Conservation (phyloP, 306 rosid species). For the Malus orientalis region DNA sequence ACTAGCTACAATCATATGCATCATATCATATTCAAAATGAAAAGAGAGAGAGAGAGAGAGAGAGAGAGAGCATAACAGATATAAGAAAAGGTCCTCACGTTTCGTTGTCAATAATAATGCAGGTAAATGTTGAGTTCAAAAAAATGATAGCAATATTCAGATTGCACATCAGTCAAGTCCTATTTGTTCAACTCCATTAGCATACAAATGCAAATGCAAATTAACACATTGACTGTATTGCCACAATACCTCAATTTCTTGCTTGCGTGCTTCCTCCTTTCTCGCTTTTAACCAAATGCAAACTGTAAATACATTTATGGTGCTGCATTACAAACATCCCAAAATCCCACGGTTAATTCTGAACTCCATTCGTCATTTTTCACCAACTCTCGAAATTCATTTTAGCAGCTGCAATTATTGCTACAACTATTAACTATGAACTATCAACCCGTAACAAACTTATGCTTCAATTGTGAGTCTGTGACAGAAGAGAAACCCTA, state of each 20-base stretch:
- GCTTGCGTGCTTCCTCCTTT: constrained; percentile 75
- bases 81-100: constrained; percentile 43
- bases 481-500: too few relatives aligned
- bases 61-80: not conserved
- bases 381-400: constrained; percentile 1
- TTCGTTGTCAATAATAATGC: constrained; percentile 72
- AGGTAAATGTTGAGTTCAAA: constrained; percentile 64
- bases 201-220: not conserved
- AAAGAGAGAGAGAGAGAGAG: not conserved
- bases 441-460: too few relatives aligned
- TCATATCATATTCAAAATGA: not conserved
- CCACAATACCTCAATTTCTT: constrained; percentile 62
- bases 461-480: too few relatives aligned
- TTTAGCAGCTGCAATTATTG: not conserved
- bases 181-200: not conserved
- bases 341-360: not conserved
- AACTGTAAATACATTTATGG: not conserved
- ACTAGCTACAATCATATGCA: not conserved
- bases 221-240: not conserved
- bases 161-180: not conserved
- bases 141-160: not conserved
- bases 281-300: constrained; percentile 51
- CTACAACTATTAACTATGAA: too few relatives aligned
- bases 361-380: constrained; percentile 1
- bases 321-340: not conserved